Conservation (phyloP, 768 basidiomycete genomes). For the Lactarius tabidus region DNA sequence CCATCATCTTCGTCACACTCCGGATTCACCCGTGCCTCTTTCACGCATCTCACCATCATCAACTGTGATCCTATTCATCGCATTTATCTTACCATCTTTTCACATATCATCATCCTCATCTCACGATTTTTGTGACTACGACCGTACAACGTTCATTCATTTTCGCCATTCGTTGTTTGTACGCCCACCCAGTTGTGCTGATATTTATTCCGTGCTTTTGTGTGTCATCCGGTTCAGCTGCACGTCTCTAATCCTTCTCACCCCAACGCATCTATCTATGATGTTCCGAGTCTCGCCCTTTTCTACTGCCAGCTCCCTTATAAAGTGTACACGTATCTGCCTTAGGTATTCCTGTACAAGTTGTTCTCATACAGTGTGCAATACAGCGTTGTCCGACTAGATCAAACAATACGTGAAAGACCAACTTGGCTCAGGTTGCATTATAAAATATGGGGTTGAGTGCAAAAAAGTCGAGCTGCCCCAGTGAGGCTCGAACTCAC, state of each 20-base stretch:
- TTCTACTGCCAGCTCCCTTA: slow-evolving; percentile 9
- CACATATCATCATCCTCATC: slow-evolving; percentile 24
- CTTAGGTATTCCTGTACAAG: slow-evolving; percentile 20
- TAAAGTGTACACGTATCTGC: slow-evolving; percentile 20
- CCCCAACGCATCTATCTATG: slow-evolving; percentile 20
- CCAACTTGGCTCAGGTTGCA: background rate
- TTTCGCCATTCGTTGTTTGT: slow-evolving; percentile 9
- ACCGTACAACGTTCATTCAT: slow-evolving; percentile 19
- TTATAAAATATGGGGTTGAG: background rate
- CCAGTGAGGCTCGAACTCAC: slow-evolving; percentile 67
- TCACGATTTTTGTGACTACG: slow-evolving; percentile 18
- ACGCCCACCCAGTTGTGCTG: slow-evolving; percentile 8
- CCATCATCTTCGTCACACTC: slow-evolving; percentile 21
- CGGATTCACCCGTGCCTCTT: slow-evolving; percentile 22
- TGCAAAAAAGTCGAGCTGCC: slow-evolving; percentile 36
- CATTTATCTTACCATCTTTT: slow-evolving; percentile 23
- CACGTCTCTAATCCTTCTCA: slow-evolving; percentile 10
- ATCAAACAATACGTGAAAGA: background rate
- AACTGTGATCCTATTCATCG: slow-evolving; percentile 21
- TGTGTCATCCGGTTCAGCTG: slow-evolving; percentile 8
- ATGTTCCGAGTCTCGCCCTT: slow-evolving; percentile 9
- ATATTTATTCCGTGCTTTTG: slow-evolving; percentile 17
- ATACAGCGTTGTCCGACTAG: slow-evolving; percentile 16
- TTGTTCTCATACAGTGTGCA: slow-evolving; percentile 22
- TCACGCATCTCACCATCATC: slow-evolving; percentile 22